Evolutionary conservation across 441 rosid species (phyloP), one percentile per base, ranked within the genome.

Genomic region (Pelargonium hybrid): DNA sequence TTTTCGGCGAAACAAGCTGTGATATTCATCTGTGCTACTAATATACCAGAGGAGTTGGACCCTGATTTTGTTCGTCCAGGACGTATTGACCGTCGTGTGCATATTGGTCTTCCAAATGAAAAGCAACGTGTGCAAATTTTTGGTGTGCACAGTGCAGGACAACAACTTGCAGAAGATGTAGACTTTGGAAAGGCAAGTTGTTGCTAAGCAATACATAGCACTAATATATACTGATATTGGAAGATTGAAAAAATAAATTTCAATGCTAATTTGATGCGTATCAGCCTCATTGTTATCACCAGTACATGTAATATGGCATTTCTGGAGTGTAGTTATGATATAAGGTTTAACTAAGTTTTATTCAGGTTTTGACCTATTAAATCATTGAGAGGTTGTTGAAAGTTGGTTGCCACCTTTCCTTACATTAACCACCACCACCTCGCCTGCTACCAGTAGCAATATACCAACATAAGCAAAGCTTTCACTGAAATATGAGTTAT

Each of bases 1-100:
- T 93, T 88, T 87, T 91, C 98, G 15, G 86, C 88, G 68, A 83
- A 88, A 75, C 98, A 93, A 85, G 96, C 98, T 81, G 97, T 93
- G 80, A 93, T 93, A 84, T 93, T 93, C 87, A 87, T 93, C 64
- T 93, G 98, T 79, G 98, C 98, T 37, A 93, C 98, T 76, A 93
- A 91, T 83, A 89, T 96, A 75, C 97, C 97, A 69, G 96, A 93
- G 81, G 98, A 91, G 77, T 82, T 93, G 81, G 96, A 93, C 87
- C 82, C 83, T 34, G 97, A 93, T 82, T 91, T 93, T 87, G 90
- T 93, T 79, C 90, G 93, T 69, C 68, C 86, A 76, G 97, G 97
- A 66, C 93, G 96, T 70, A 93, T 93, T 70, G 97, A 93, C 77
- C 97, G 98, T 64, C 96, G 95, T 57, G 83, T 93, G 72, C 90